phyloP scores from a whole-genome alignment of 2,329 filamentous ascomycete genomes.

The Triangularia verruculosa region DNA sequence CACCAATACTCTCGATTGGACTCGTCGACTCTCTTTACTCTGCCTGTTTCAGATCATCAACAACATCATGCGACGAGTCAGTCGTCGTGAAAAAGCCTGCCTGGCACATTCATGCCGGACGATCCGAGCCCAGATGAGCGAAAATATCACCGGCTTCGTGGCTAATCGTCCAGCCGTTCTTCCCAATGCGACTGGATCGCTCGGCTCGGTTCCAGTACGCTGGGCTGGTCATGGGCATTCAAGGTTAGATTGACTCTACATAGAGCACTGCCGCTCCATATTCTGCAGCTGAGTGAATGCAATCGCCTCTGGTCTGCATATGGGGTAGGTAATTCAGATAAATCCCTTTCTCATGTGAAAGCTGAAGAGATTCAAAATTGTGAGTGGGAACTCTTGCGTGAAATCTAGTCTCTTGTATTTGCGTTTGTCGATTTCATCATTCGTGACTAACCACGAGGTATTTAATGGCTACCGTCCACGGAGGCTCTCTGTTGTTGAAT shows the following conservation, averaged over 20 bases:
- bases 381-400: no score
- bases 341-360: no score
- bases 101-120: background rate
- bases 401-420: no score
- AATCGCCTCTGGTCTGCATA: constrained; percentile 66
- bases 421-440: no score
- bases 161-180: background rate
- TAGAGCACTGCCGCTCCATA: constrained; percentile 46
- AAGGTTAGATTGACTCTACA: no score
- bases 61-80: background rate
- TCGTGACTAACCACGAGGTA: no score
- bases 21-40: background rate
- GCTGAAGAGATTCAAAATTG: no score
- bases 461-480: no score
- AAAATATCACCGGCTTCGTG: background rate
- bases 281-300: constrained; percentile 59
- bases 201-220: background rate
- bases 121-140: background rate
- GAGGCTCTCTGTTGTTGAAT: no score
- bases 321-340: no score
- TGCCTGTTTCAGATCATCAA: background rate
- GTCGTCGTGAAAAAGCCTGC: background rate
- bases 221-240: background rate
- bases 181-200: background rate
- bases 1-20: background rate